Evolutionary conservation across 2,329 filamentous ascomycete genomes (phyloP).

Genomic region (Byssochlamys sp.): DNA sequence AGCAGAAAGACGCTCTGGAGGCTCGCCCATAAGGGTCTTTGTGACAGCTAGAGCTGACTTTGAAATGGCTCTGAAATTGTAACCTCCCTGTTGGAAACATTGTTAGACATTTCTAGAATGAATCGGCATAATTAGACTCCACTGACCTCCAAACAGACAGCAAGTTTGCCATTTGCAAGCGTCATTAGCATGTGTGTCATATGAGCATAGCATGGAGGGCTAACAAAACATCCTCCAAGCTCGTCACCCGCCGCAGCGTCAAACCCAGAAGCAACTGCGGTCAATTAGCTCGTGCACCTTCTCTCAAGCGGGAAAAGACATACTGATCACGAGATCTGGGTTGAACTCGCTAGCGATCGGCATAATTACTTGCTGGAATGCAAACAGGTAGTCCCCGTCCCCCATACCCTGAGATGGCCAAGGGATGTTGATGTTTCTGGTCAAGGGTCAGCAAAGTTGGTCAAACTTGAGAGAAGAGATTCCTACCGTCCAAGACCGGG

Average conservation of each 20-base stretch:
- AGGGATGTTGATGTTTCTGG: conserved; percentile 57
- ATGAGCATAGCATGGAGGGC: conserved; percentile 83
- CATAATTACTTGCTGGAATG: conserved; percentile 93
- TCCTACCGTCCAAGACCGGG: conserved; percentile 47
- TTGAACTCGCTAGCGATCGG: conserved; percentile 88
- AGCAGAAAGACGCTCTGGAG: conserved; percentile 54
- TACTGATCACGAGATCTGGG: conserved; percentile 76
- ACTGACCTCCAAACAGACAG: conserved; percentile 69
- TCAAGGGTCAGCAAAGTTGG: neutral
- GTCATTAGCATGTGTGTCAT: conserved; percentile 99
- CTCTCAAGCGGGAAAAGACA: conserved; percentile 8
- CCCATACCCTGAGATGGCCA: conserved; percentile 70
- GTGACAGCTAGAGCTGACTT: conserved; percentile 85
- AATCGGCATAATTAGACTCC: neutral
- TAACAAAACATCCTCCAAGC: conserved; percentile 84
- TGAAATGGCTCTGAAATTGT: conserved; percentile 87
- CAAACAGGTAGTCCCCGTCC: conserved; percentile 91
- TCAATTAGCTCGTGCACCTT: conserved; percentile 3
- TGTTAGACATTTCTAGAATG: neutral
- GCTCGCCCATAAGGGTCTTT: conserved; percentile 87
- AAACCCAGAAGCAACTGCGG: conserved; percentile 77
- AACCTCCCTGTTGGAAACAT: conserved; percentile 54
- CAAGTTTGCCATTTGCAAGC: conserved; percentile 76
- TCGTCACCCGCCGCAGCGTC: conserved; percentile 91
- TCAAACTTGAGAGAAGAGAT: neutral